Conservation (phyloP, 2,329 filamentous ascomycete species). For the Elsinoe necatrix region DNA sequence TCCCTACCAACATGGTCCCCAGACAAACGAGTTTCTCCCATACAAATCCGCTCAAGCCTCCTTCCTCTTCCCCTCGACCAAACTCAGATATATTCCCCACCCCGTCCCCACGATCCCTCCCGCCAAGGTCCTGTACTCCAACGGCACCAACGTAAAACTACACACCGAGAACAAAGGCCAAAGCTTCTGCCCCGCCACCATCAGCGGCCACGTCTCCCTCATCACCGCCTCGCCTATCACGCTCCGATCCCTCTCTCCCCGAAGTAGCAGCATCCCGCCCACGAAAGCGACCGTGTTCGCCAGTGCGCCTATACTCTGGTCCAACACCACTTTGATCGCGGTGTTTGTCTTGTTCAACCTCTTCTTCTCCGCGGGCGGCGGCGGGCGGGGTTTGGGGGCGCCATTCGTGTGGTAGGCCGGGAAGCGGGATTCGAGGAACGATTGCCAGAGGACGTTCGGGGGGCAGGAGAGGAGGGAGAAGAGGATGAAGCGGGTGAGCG, state of each 20-base stretch:
- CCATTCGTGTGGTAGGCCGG: slow-evolving; percentile 47
- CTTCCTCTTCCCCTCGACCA: slow-evolving; percentile 29
- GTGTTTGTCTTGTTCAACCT: slow-evolving; percentile 53
- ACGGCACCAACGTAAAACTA: slow-evolving; percentile 64
- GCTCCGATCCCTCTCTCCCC: slow-evolving; percentile 23
- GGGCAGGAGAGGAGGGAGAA: slow-evolving; percentile 67
- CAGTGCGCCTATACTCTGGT: slow-evolving; percentile 58
- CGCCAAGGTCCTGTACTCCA: slow-evolving; percentile 60
- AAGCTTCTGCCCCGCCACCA: slow-evolving; percentile 61
- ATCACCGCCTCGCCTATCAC: background rate
- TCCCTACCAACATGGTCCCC: too few relatives aligned
- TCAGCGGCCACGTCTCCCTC: slow-evolving; percentile 37
- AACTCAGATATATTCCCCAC: slow-evolving; percentile 69
- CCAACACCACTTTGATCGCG: slow-evolving; percentile 56
- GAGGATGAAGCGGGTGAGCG: slow-evolving; percentile 67
- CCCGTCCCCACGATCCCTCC: slow-evolving; percentile 62
- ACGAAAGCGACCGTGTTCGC: slow-evolving; percentile 60
- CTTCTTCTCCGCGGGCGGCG: slow-evolving; percentile 15
- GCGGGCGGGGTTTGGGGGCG: slow-evolving; percentile 10
- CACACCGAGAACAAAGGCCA: slow-evolving; percentile 63
- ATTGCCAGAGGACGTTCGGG: slow-evolving; percentile 82
- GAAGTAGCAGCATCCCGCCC: slow-evolving; percentile 50
- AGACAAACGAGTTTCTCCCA: too few relatives aligned
- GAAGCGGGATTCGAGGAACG: slow-evolving; percentile 64
- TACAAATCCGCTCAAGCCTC: background rate